Percentiles rank a stretch among this genome's conserved stretches.
Evolutionary conservation across 2,329 filamentous ascomycete species (phyloP).

Genomic region (Fusarium kyushuense): DNA sequence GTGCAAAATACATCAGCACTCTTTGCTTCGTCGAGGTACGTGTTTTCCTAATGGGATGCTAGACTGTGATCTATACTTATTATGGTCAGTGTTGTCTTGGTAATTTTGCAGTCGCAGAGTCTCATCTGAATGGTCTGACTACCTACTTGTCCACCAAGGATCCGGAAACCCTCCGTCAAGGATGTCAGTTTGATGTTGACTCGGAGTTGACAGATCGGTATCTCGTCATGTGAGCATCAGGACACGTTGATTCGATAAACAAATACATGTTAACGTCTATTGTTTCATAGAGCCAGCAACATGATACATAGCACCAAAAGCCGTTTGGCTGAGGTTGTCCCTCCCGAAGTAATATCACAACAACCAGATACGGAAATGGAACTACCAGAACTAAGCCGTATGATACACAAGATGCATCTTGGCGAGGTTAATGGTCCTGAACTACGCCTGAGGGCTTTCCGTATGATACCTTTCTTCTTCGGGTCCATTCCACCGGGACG

Average conservation of each 20-base stretch:
- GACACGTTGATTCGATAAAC: fast-evolving
- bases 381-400: neutral
- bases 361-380: neutral
- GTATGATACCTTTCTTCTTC: neutral
- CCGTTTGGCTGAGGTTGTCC: neutral
- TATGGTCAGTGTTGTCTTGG: neutral
- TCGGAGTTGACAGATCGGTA: neutral
- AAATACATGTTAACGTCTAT: neutral
- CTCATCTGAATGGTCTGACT: neutral
- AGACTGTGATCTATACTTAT: neutral
- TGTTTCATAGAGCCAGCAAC: neutral
- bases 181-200: neutral
- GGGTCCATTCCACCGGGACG: neutral
- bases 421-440: neutral
- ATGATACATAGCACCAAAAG: neutral
- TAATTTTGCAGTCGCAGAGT: neutral
- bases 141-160: neutral
- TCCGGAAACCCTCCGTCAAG: neutral
- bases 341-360: neutral
- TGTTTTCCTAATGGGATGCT: fast-evolving
- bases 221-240: neutral
- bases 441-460: neutral
- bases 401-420: neutral
- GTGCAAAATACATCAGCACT: neutral
- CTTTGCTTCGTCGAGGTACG: neutral